Evolutionary conservation across 495 filamentous ascomycete species (phyloP).

Genomic region (Tuber calosporum): DNA sequence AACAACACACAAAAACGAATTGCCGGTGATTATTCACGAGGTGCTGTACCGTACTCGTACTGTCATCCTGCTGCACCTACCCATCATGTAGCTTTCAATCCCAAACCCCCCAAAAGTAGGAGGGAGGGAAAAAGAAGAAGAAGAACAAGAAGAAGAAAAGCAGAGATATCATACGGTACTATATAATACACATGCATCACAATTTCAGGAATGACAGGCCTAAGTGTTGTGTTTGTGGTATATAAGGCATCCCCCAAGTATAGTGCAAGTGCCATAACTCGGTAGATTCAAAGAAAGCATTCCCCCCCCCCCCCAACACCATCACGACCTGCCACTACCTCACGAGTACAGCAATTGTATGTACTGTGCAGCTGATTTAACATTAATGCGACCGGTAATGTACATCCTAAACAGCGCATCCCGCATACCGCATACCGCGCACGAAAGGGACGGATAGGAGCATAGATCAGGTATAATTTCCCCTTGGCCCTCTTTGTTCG

Average conservation of each 20-base stretch:
- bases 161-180: no score
- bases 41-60: neutral
- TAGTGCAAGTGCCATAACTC: neutral
- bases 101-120: no score
- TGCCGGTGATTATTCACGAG: neutral
- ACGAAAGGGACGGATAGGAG: neutral
- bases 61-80: neutral
- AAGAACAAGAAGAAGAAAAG: no score
- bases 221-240: neutral
- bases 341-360: no score
- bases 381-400: neutral
- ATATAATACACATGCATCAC: neutral
- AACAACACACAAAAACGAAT: neutral
- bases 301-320: neutral
- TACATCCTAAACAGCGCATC: neutral
- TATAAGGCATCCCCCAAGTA: neutral
- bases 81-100: no score
- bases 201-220: neutral
- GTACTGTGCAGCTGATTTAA: neutral
- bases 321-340: no score
- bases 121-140: no score
- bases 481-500: no score
- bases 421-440: neutral
- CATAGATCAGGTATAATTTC: neutral
- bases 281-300: neutral